Evolutionary conservation across 1,284 basidiomycete genomes (phyloP), one percentile per base, ranked within the genome.

Genomic region (Coniferiporia weirii): DNA sequence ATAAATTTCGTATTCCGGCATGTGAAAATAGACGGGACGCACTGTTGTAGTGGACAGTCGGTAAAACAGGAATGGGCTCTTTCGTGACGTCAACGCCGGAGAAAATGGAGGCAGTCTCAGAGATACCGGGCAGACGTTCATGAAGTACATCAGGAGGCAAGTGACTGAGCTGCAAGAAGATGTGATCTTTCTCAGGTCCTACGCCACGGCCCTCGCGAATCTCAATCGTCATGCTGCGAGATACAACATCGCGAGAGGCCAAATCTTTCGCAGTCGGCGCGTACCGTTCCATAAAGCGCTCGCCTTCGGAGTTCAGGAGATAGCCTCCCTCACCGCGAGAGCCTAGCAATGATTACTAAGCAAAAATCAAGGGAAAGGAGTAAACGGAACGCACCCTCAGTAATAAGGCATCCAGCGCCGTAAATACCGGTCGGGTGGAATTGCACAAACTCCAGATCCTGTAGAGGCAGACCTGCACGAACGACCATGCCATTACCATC

Each of bases 391-490:
- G 51, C 8, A 91, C 92, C 93, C 81, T 99, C 96, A 32, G 96
- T 99, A 73, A 99, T 99, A 66, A 99, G 81, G 76, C 97, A 99
- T 59, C 97, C 97, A 66, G 97, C 96, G 68, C 97, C 97, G 74
- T 99, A 99, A 71, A 99, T 99, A 78, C 97, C 97, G 51, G 97
- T 98, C 8, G 97, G 97, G 76, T 99, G 97, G 92, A 99, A 99
- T 75, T 99, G 97, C 47, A 99, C 95, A 72, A 99, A 99, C 76
- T 99, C 97, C 64, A 92, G 76, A 77, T 99, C 97, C 78, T 99
- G 97, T 52, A 99, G 81, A 57, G 97, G 97, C 60, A 99, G 81
- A 52, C 97, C 97, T 51, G 97, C 97, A 71, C 97, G 88, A 58
- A 89, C 87, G 65, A 98, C 95, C 97, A 99, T 99, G 48, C 94